These are phyloP conservation scores for Naganishia antarctica DNA, from an alignment of 768 basidiomycete species.

Conservation along the genomic window DNA sequence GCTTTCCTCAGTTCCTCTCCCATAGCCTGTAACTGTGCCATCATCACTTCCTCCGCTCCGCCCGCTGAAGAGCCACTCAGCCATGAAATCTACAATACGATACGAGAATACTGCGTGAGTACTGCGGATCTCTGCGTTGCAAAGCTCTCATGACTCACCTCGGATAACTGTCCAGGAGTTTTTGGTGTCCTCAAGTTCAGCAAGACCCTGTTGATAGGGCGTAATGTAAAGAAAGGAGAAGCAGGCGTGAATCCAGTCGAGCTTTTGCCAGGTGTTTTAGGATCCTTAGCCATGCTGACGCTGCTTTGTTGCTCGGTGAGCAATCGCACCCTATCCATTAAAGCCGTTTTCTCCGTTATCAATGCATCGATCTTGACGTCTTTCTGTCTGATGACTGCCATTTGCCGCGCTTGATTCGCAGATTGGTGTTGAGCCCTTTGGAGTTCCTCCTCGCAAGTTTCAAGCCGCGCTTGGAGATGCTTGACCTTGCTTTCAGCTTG, in stretches of 20 bases:
- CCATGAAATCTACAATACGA: constrained; percentile 3
- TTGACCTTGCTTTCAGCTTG: constrained; percentile 9
- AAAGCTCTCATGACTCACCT: neutral
- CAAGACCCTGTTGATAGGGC: constrained; percentile 9
- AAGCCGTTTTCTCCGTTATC: constrained; percentile 1
- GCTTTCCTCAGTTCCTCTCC: constrained; percentile 12
- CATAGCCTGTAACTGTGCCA: constrained; percentile 12
- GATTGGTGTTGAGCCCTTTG: constrained; percentile 4
- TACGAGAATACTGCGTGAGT: neutral
- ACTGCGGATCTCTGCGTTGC: neutral
- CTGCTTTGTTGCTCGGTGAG: constrained; percentile 11
- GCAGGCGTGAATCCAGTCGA: too few relatives aligned
- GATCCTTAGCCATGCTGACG: neutral
- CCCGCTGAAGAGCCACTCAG: constrained; percentile 7
- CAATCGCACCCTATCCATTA: neutral
- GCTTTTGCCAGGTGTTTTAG: constrained; percentile 10
- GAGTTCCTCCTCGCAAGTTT: constrained; percentile 5
- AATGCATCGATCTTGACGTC: constrained; percentile 17
- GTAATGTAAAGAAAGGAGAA: constrained; percentile 1
- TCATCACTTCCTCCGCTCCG: constrained; percentile 11
- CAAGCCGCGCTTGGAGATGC: constrained; percentile 9
- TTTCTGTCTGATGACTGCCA: constrained; percentile 15
- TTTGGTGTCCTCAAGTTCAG: constrained; percentile 8
- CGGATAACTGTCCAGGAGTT: constrained; percentile 8
- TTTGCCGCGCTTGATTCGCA: constrained; percentile 14